These are phyloP conservation scores for Fagopyrum homotropicum DNA, from an alignment of 148 eudicot genomes.

Conservation along the genomic window DNA sequence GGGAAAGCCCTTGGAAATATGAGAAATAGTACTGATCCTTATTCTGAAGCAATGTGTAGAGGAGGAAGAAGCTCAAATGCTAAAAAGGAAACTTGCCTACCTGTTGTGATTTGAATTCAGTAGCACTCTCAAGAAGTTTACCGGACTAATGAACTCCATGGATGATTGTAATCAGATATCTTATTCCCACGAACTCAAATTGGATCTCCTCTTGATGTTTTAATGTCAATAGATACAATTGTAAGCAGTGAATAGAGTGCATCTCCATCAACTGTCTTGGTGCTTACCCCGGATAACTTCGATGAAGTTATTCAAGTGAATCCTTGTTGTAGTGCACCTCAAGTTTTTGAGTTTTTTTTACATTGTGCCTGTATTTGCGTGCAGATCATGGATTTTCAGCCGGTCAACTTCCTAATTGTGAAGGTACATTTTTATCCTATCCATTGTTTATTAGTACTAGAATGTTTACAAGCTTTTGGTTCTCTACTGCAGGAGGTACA, in stretches of 20 bases:
- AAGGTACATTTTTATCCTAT: slow-evolving; percentile 46
- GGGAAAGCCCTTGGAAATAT: neutral
- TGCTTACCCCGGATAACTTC: too few relatives aligned
- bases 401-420: slow-evolving; percentile 91
- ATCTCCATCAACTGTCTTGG: too few relatives aligned
- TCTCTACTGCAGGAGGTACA: slow-evolving; percentile 70
- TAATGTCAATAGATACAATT: too few relatives aligned
- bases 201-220: too few relatives aligned
- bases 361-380: slow-evolving; percentile 1
- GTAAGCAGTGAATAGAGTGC: too few relatives aligned
- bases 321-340: neutral
- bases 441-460: neutral
- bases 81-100: too few relatives aligned
- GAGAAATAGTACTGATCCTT: slow-evolving; percentile 16
- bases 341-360: slow-evolving; percentile 10
- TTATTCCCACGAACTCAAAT: too few relatives aligned
- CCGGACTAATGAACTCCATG: too few relatives aligned
- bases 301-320: neutral
- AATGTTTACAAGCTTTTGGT: slow-evolving; percentile 13
- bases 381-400: slow-evolving; percentile 99
- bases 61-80: neutral
- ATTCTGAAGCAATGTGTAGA: slow-evolving; percentile 9
- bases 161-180: too few relatives aligned
- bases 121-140: too few relatives aligned
- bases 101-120: too few relatives aligned